Base-by-base conservation (phyloP, 345 rosid species). In the Corymbia maculata region DNA sequence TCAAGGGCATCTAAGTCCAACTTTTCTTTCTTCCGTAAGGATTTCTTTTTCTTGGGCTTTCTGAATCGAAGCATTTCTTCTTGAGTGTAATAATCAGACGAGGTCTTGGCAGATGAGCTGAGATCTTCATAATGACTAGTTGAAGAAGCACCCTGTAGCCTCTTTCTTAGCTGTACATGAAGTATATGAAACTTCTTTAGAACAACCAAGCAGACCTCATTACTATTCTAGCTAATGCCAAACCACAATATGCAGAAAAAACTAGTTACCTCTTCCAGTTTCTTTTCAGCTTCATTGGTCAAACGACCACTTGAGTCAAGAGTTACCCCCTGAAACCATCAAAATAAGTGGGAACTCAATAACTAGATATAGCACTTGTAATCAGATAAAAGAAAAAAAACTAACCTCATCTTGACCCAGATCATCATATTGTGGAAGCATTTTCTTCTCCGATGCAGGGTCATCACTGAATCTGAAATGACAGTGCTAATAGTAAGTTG, bases 361-460 rank as follows among this genome's bases (percentile, higher is more conserved):
- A 70, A 59, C 53, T 51, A 51, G 45, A 86, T 42, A 47, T 22
- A 8, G 64, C 22, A 53, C 86, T 57, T 21, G n/a, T 86, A 9
- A 51, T 17, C 52, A 51, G 61, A 51, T 6, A 86, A 79, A 64
- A 8, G 50, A 16, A 30, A 53, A 52, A 64, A 84, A 89, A 79
- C 88, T 87, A 88, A 97, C 99, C 96, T 96, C 99, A 87, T 98
- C 98, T 5, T 66, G 88, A 90, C 85, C 89, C 1, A 97, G 90
- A 64, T 98, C 97, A 86, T 98, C 99, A 88, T 98, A 98, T 70
- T 98, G 98, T n/a, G 98, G 97, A 94, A 98, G 97, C 55, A 98
- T 93, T 93, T 95, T 97, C 93, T 92, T 98, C 93, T 92, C 98
- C 53, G 92, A 89, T 75, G 91, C 92, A 22, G 97, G 95, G 64